Conservation (phyloP, 192 early-diverging fungal genomes). For the Backusella sp. region DNA sequence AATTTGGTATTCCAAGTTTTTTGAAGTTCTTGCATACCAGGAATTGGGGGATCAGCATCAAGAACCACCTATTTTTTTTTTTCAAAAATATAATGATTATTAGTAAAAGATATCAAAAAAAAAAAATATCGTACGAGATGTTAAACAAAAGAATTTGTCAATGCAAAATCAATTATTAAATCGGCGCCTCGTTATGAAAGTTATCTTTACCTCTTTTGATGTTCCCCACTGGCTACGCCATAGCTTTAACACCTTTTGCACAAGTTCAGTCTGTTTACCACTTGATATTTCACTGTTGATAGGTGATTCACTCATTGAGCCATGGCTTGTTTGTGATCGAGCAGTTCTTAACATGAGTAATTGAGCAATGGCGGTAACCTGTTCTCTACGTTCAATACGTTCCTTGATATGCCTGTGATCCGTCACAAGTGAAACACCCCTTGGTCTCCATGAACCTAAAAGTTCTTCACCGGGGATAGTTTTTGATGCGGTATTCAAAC, state of each 20-base stretch:
- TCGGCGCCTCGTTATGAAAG: background rate
- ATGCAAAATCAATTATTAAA: background rate
- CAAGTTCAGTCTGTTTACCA: constrained; percentile 6
- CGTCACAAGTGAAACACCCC: constrained; percentile 62
- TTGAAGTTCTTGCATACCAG: constrained; percentile 35
- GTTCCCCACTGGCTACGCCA: constrained; percentile 36
- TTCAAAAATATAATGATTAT: constrained; percentile 14
- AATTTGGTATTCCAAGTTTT: constrained; percentile 29
- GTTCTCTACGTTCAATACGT: constrained; percentile 36
- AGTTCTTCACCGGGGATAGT: constrained; percentile 75
- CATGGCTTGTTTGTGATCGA: constrained; percentile 26
- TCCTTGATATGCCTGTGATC: constrained; percentile 46
- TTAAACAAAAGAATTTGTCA: constrained; percentile 5
- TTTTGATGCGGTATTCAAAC: constrained; percentile 61
- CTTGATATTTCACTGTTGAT: background rate
- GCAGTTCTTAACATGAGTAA: constrained; percentile 32
- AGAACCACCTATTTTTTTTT: constrained; percentile 30
- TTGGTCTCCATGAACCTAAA: constrained; percentile 64
- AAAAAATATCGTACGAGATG: constrained; percentile 1
- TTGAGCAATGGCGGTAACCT: constrained; percentile 43
- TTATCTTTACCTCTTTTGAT: constrained; percentile 26
- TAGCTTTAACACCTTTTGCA: background rate
- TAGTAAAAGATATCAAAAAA: constrained; percentile 13
- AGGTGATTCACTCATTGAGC: constrained; percentile 12
- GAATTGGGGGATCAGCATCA: constrained; percentile 39